Evolutionary conservation across 306 rosid species (phyloP), one percentile per base, ranked within the genome.

Genomic region (Cercis canadensis): DNA sequence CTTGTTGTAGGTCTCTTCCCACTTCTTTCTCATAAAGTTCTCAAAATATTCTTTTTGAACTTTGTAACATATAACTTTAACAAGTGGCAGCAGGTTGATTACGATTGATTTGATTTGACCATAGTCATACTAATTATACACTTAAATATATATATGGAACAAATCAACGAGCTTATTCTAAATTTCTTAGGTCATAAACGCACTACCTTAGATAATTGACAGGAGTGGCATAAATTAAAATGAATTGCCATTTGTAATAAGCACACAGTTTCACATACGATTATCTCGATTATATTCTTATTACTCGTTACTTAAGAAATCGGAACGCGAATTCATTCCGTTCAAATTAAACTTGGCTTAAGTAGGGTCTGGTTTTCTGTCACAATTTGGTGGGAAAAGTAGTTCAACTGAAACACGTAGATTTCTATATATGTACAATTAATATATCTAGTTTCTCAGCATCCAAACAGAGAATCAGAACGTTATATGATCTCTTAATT

Each of bases 11-110:
- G 62, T 82, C 67, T 66, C 51, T 70, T 64, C 45, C 57, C 78
- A 60, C 73, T 69, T 58, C 40, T 78, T 78, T 40, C 56, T 64
- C 57, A 9, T 49, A 72, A 78, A 85, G 80, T 72, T 57, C 21
- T 10, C 24, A 66, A 43, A 69, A 82, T 59, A 76, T 78, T 70
- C 61, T 15, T 72, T 40, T 66, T 72, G 17, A 63, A 51, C 46
- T 67, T 73, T 70, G 61, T 62, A 49, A 37, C 55, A 44, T 62
- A 17, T n/a, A 61, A 66, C 73, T 72, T 81, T 78, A 4, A 50
- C 39, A 62, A 57, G 66, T 73, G 57, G 63, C 17, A 65, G 56
- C 56, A n/a, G 34, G 50, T 63, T 62, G 72, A 71, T 65, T 59
- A 58, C n/a, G 44, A 70, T 41, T 66, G 31, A 80, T 55, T 18